Evolutionary conservation across 1,139 yeast species (phyloP), one percentile per base, ranked within the genome.

Genomic region (Oligophagozyma castellii): DNA sequence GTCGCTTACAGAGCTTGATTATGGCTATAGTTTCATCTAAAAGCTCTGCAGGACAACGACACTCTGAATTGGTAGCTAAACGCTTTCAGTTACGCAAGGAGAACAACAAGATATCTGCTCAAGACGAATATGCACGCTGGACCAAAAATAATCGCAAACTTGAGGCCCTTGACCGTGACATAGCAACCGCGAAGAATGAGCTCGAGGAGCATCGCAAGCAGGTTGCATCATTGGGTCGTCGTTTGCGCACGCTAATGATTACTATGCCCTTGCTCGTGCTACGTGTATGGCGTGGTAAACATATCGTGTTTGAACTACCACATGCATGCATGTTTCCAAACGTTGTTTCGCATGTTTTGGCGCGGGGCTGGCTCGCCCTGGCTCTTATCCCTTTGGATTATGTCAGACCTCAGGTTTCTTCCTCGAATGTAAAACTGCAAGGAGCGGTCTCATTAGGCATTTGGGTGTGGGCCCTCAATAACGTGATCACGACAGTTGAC

Each of bases 101-200:
- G 41, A 67, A 84, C 38, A 59, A 70, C 26, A 46, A 65, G 5
- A 67, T 86, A 11, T 71, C 84, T 36, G 92, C 95, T 4, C 95
- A 86, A 53, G 95, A 89, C 49, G 75, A 89, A 44, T 89, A 86
- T 53, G 95, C 96, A 27, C 75, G 70, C 45, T 89, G 98, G 98
- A 93, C 96, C 3, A 83, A 83, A 51, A 64, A 86, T 38, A 86
- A 83, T 45, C 67, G 98, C 29, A 68, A 67, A 43, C 58, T 66
- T 34, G 86, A 77, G 38, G 66, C 68, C 36, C 51, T 80, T 31
- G 61, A 63, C 29, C 60, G 57, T 7, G 72, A 77, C 37, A 57
- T 78, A 27, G 67, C 63, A 16, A 39, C 44, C 11, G 46, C 70
- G 32, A 65, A 43, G 20, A 34, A 33, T 18, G 32, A 78, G 41